phyloP scores from a whole-genome alignment of 1,284 basidiomycete species.

The Moniliophthora roreri region DNA sequence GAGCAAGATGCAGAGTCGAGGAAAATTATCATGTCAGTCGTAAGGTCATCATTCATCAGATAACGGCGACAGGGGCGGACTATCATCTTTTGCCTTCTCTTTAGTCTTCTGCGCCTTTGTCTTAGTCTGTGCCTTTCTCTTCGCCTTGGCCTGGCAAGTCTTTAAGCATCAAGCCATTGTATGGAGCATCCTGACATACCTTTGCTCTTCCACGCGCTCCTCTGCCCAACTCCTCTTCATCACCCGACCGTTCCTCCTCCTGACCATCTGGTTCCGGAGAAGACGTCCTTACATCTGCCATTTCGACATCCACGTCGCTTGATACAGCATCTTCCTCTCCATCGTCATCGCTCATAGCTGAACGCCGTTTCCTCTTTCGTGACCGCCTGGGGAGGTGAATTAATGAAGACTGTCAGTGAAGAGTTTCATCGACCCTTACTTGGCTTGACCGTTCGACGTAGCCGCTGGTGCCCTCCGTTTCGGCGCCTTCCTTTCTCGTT shows the following conservation, averaged over 20 bases:
- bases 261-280: slow-evolving; percentile 20
- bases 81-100: slow-evolving; percentile 6
- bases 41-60: too few species aligned
- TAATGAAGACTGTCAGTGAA: slow-evolving; percentile 11
- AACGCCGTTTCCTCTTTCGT: slow-evolving; percentile 30
- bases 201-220: slow-evolving; percentile 37
- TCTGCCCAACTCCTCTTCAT: slow-evolving; percentile 31
- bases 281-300: slow-evolving; percentile 18
- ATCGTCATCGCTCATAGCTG: slow-evolving; percentile 26
- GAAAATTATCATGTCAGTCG: too few species aligned
- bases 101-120: slow-evolving; percentile 4
- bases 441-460: slow-evolving; percentile 39
- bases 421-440: slow-evolving; percentile 30
- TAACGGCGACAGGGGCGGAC: slow-evolving; percentile 1
- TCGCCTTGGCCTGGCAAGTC: slow-evolving; percentile 13
- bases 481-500: slow-evolving; percentile 35
- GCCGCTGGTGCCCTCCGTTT: slow-evolving; percentile 39
- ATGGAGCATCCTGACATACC: slow-evolving; percentile 19
- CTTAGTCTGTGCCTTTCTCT: slow-evolving; percentile 11
- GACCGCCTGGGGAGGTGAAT: slow-evolving; percentile 24
- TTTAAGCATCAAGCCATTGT: not conserved
- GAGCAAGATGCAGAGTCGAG: too few species aligned
- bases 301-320: slow-evolving; percentile 25
- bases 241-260: slow-evolving; percentile 22
- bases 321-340: slow-evolving; percentile 25